A percentile compares a stretch with the other conserved stretches of the same genome.
Evolutionary conservation across 331 rosid genomes (phyloP).

Genomic region (Malus hybrid): DNA sequence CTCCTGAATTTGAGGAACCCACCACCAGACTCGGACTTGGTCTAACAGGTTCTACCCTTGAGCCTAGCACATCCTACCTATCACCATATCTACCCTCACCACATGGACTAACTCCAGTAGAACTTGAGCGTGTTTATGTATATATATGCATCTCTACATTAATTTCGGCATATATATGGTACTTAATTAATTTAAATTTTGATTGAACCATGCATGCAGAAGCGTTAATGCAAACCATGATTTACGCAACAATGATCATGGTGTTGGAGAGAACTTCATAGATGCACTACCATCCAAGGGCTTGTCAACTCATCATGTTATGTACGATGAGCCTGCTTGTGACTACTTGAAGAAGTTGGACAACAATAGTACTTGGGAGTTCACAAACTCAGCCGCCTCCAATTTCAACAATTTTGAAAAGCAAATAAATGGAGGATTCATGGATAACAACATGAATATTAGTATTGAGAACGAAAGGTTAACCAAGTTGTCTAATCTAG

Average conservation of each 20-base stretch:
- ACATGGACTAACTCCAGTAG: neutral
- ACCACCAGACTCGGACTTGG: too few species aligned
- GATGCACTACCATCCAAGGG: conserved; percentile 58
- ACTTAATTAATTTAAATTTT: neutral
- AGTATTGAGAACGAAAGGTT: conserved; percentile 45
- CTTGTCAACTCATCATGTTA: conserved; percentile 25
- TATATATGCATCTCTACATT: neutral
- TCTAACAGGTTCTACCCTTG: neutral
- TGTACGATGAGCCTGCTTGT: conserved; percentile 59
- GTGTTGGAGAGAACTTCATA: conserved; percentile 53
- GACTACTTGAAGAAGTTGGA: conserved; percentile 78
- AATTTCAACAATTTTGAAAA: conserved; percentile 42
- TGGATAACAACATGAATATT: neutral
- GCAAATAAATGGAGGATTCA: conserved; percentile 35
- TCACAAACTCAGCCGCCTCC: conserved; percentile 23
- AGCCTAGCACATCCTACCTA: neutral
- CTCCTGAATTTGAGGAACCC: too few species aligned
- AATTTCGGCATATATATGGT: neutral
- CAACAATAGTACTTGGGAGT: conserved; percentile 42
- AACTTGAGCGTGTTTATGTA: neutral
- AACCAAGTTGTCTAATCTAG: conserved; percentile 58
- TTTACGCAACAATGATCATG: conserved; percentile 33
- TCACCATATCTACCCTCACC: neutral
- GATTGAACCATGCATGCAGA: conserved; percentile 24
- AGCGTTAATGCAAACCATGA: conserved; percentile 49